Base-by-base conservation (phyloP, 2,329 filamentous ascomycete species). In the Thelonectria blattea region DNA sequence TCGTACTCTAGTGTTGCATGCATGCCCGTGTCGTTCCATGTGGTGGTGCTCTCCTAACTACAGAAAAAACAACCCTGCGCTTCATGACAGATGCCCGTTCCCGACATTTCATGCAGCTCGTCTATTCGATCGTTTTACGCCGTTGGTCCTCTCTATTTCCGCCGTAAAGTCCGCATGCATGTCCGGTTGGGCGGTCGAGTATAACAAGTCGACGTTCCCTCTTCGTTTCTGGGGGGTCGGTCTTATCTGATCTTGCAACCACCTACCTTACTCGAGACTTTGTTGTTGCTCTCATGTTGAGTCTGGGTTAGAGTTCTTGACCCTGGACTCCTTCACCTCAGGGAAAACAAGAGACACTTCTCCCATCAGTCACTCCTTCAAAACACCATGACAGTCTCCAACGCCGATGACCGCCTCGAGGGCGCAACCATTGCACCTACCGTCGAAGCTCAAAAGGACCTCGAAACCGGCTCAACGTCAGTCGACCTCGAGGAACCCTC, bases 391-490 rank as follows among this genome's bases (percentile, higher is more conserved):
- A 34, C 39, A 9, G 53, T 46, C 12, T 39, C 32, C 24, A 56
- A 55, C 14, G 46, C 45, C 17, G 57, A 64, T 14, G 58, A 66
- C n/a, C 60, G 58, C 42, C 57, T 60, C 12, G 64, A 43, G 9
- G 48, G 54, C 10, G 55, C 48, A 6, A 65, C 61, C 22, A 37
- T 56, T 11, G 46, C 50, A 12, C 54, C 58, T 15, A 37, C 39
- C 8, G 14, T 51, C 7, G 57, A 64, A 6, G 34, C 56, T 15
- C 22, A 59, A 8, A 63, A 52, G 12, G 67, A 71, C n/a, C 20
- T 68, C 3, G 68, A 71, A 27, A 56, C 62, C 8, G 68, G 60
- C 17, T 66, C 62, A 12, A 58, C 59, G n/a, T 68, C 68, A 9
- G 57, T 66, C 9, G 62, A 68, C 17, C 41, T 66, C 18, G 61